Evolutionary conservation across 345 rosid genomes (phyloP), one percentile per base, ranked within the genome.

Genomic region (Syzygium oleosum): DNA sequence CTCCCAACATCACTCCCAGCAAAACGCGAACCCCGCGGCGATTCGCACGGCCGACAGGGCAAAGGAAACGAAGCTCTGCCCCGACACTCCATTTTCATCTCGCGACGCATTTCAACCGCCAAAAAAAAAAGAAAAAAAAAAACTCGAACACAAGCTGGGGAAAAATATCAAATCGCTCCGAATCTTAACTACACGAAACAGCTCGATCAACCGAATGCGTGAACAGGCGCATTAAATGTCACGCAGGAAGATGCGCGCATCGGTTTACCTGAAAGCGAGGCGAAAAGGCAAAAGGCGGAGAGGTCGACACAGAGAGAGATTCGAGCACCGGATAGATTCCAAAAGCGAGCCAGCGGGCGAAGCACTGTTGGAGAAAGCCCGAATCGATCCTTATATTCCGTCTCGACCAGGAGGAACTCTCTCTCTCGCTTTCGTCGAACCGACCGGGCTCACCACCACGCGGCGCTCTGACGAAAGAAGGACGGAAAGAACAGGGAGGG

Each of bases 81-180:
- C 49, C 83, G 49, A 2, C 19, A 38, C 83, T 38, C 83, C 83
- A 19, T 4, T 4, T 11, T 25, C 63, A 58, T 58, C n/a, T 10
- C 63, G n/a, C 14, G 63, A 22, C 59, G 59, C 59, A 55, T 55
- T 55, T 55, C 9, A 22, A 55, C 59, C 59, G 59, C 59, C 27
- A 3, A 22, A 19, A 19, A 7, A 21, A 55, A 19, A 2, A 22
- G 10, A 4, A 56, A 23, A 1, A 0, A 3, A 19, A 23, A 5
- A 34, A 11, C 49, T 73, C 27, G 27, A 19, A 34, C 43, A 73
- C 49, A 38, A 38, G 83, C 49, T 12, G 46, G 3, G 83, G 3
- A 11, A 19, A 73, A 12, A 21, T 19, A 11, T 38, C 27, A 38
- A 73, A 73, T 73, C 83, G 49, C 83, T 73, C 49, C 83, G 6